A percentile compares a stretch with the other conserved stretches of the same genome.
Conservation (phyloP, 441 rosid species). For the Croton setiger region DNA sequence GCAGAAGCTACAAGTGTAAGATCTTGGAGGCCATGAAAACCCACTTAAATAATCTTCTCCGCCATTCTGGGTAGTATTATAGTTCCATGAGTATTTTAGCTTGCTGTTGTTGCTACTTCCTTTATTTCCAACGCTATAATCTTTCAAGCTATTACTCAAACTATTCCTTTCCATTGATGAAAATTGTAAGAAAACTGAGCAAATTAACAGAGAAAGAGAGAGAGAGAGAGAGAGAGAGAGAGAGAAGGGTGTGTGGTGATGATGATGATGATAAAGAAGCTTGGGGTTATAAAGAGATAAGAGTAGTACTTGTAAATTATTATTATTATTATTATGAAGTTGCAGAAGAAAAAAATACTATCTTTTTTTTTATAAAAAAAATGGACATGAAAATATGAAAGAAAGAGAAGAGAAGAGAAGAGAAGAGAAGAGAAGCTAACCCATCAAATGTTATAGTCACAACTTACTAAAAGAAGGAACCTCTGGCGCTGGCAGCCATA, state of each 20-base stretch:
- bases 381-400: slow-evolving; percentile 30
- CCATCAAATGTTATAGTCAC: slow-evolving; percentile 29
- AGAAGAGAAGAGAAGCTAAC: slow-evolving; percentile 29
- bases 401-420: slow-evolving; percentile 25
- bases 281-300: slow-evolving; percentile 10
- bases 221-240: slow-evolving; percentile 5
- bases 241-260: slow-evolving; percentile 6
- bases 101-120: slow-evolving; percentile 23
- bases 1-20: slow-evolving; percentile 79
- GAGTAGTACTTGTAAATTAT: slow-evolving; percentile 7
- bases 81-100: slow-evolving; percentile 39
- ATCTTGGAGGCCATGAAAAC: slow-evolving; percentile 92
- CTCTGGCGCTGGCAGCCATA: slow-evolving; percentile 26
- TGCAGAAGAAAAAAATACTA: background rate
- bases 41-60: slow-evolving; percentile 58
- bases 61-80: slow-evolving; percentile 29
- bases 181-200: slow-evolving; percentile 7
- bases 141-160: slow-evolving; percentile 48
- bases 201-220: slow-evolving; percentile 1
- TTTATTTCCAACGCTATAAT: slow-evolving; percentile 32
- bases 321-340: too few species aligned
- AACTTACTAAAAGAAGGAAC: slow-evolving; percentile 32
- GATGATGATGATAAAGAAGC: slow-evolving; percentile 17
- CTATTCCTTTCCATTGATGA: slow-evolving; percentile 56
- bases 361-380: too few species aligned